These are phyloP conservation scores for Cokeromyces recurvatus DNA, from an alignment of 371 early-diverging fungal species.

Conservation along the genomic window DNA sequence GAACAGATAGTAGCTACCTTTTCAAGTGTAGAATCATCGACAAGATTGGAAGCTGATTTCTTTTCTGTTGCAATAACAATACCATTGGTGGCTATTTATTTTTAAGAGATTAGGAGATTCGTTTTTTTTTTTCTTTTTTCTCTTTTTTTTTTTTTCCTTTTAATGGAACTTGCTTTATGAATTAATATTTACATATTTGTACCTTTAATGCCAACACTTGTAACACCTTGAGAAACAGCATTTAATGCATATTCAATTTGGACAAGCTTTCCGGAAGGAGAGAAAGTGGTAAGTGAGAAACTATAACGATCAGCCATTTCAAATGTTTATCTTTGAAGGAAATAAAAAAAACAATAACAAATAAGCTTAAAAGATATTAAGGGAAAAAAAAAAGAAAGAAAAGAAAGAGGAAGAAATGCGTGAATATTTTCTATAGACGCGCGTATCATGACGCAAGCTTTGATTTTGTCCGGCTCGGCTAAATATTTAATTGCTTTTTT, in stretches of 20 bases:
- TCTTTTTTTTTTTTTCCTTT: too few relatives aligned
- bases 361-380: too few relatives aligned
- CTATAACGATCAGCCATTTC: conserved; percentile 73
- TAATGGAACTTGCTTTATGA: too few relatives aligned
- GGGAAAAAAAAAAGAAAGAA: too few relatives aligned
- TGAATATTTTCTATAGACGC: too few relatives aligned
- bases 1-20: conserved; percentile 87
- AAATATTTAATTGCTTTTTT: too few relatives aligned
- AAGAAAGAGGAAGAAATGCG: too few relatives aligned
- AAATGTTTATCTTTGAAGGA: too few relatives aligned
- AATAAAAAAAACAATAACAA: too few relatives aligned
- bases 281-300: conserved; percentile 99
- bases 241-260: conserved; percentile 99
- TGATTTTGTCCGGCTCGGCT: too few relatives aligned
- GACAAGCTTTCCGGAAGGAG: conserved; percentile 98
- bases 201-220: conserved; percentile 98
- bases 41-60: conserved; percentile 88
- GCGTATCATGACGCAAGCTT: too few relatives aligned
- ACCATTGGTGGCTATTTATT: conserved; percentile 84
- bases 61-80: conserved; percentile 98
- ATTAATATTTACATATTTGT: too few relatives aligned
- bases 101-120: not conserved
- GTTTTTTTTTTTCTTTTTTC: not conserved
- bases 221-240: conserved; percentile 93
- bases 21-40: conserved; percentile 87